Evolutionary conservation across 371 early-diverging fungal species (phyloP).

Genomic region (Mucor racemosus): DNA sequence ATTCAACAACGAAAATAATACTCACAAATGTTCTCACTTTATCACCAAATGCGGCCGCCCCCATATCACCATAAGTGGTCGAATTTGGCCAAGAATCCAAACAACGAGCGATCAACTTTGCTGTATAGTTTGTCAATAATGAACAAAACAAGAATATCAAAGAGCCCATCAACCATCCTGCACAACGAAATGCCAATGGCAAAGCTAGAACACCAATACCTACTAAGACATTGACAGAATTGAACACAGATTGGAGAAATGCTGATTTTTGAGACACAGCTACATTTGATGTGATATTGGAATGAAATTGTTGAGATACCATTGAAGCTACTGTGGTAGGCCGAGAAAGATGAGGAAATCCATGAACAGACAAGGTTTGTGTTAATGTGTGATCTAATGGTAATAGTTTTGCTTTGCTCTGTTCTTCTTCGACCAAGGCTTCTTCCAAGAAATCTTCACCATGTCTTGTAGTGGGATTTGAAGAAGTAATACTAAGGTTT

Average conservation of each 20-base stretch:
- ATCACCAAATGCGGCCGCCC: conserved; percentile 65
- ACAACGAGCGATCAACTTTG: conserved; percentile 58
- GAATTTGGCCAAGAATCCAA: conserved; percentile 37
- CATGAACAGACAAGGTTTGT: conserved; percentile 17
- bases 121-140: conserved; percentile 55
- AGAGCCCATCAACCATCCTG: conserved; percentile 60
- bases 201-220: conserved; percentile 59
- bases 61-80: conserved; percentile 67
- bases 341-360: conserved; percentile 12
- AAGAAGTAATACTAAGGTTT: conserved; percentile 2
- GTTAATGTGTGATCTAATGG: conserved; percentile 19
- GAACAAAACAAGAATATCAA: conserved; percentile 51
- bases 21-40: conserved; percentile 50
- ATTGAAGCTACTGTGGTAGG: conserved; percentile 23
- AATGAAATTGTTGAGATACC: conserved; percentile 17
- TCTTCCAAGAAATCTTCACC: conserved; percentile 12
- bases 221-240: conserved; percentile 62
- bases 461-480: conserved; percentile 12
- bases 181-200: conserved; percentile 34
- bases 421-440: conserved; percentile 2
- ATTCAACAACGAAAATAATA: conserved; percentile 64
- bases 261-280: conserved; percentile 10
- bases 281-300: conserved; percentile 7
- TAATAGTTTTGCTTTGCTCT: conserved; percentile 8
- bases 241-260: conserved; percentile 56